A percentile compares a stretch with the other conserved stretches of the same genome.
Conservation (phyloP, 176 grass and related monocot species). For the Ensete ventricosum region DNA sequence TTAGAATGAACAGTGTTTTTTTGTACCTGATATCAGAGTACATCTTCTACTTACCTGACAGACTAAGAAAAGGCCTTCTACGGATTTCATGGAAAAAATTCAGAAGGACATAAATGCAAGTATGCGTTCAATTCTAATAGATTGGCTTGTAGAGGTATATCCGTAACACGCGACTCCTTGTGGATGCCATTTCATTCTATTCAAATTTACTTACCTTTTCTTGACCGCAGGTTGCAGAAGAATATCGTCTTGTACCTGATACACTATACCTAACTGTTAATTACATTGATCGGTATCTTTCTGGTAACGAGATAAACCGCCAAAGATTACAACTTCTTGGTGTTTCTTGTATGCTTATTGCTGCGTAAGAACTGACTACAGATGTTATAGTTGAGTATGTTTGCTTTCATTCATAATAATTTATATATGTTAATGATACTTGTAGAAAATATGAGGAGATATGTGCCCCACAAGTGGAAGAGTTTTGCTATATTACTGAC, state of each 20-base stretch:
- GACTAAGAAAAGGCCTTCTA: constrained; percentile 76
- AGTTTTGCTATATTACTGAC: constrained; percentile 98
- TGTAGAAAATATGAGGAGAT: constrained; percentile 98
- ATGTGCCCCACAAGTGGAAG: constrained; percentile 97
- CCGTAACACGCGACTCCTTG: not conserved
- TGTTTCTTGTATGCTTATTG: constrained; percentile 95
- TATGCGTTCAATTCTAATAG: constrained; percentile 92
- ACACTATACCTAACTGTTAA: constrained; percentile 87
- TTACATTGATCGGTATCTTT: constrained; percentile 88
- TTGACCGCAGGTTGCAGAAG: constrained; percentile 71
- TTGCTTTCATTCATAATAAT: not conserved
- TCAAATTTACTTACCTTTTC: constrained; percentile 7
- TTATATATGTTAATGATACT: constrained; percentile 5
- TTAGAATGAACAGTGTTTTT: not conserved
- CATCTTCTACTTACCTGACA: constrained; percentile 21
- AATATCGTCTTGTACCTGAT: constrained; percentile 91
- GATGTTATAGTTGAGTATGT: not conserved
- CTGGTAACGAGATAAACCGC: constrained; percentile 87
- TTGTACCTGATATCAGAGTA: not conserved
- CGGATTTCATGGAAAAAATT: constrained; percentile 79
- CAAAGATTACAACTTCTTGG: constrained; percentile 91
- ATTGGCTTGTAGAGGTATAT: constrained; percentile 96
- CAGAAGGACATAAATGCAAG: constrained; percentile 87
- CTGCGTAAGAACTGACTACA: constrained; percentile 56
- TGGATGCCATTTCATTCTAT: not conserved